Base-by-base conservation (phyloP, 2,329 filamentous ascomycete genomes). In the Stachybotrys chlorohalonatus region DNA sequence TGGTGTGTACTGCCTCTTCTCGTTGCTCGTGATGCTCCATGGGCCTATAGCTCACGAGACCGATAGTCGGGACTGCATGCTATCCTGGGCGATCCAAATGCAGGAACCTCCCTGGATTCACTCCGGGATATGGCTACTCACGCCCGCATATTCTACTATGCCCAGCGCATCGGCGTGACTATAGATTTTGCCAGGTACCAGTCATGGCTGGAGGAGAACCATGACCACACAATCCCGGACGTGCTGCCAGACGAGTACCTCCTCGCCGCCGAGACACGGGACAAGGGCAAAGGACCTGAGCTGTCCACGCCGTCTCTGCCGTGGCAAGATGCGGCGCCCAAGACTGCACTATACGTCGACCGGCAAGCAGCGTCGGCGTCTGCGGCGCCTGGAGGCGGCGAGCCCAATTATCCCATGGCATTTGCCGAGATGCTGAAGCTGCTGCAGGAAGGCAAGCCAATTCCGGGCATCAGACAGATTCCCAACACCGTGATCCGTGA, bases 371-470 rank as follows among this genome's bases (percentile, higher is more conserved):
- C 59, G 7, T 55, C 58, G n/a, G 55, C 58, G 47, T 42, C 36
- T 42, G 51, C 46, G 9, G 46, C 55, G 13, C 54, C 60, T 7
- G 59, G 55, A 5, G 64, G 60, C n/a, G 72, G 72, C 45, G 76
- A 81, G 49, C 87, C 90, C 45, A 81, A 83, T 1, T 95, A 95
- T 63, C 91, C 91, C 4, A 85, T 85, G 51, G 86, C 84, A 1
- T 96, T 96, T 69, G 86, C 89, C 7, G 85, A 93, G 60, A 90
- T 96, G 58, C 86, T 95, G 54, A 87, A 90, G 63, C 81, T 95
- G 54, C 89, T 96, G 53, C 89, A 89, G 30, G 85, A 84, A 31
- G 90, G 90, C 53, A 84, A 90, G 62, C 86, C 89, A 0, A 87
- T 96, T 48, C 90, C 91, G 1, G 92, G 92, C 1, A 95, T 96